Conservation (phyloP, 192 early-diverging fungal genomes). For the Coemansia sp. region DNA sequence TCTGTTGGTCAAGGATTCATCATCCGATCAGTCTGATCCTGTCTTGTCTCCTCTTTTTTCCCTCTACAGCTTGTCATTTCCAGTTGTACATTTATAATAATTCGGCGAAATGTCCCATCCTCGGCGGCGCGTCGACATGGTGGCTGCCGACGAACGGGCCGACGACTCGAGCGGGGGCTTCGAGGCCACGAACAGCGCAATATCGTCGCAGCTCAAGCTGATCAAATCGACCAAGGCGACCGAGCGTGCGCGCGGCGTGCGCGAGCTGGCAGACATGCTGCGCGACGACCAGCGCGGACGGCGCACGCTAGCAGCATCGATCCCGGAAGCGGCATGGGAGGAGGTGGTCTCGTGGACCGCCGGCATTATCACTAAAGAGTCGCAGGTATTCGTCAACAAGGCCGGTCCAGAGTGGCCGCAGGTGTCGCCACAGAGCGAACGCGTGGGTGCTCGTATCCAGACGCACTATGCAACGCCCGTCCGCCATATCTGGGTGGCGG, state of each 20-base stretch:
- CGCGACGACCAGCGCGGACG: slow-evolving; percentile 26
- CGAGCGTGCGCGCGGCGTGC: slow-evolving; percentile 34
- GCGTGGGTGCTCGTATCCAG: slow-evolving; percentile 33
- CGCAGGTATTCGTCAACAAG: slow-evolving; percentile 37
- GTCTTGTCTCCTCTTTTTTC: background rate
- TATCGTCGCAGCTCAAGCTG: slow-evolving; percentile 25
- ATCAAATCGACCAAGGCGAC: slow-evolving; percentile 43
- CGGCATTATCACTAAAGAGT: slow-evolving; percentile 39
- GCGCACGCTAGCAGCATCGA: slow-evolving; percentile 16
- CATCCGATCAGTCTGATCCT: too few species aligned
- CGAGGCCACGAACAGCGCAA: slow-evolving; percentile 6
- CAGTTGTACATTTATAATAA: background rate
- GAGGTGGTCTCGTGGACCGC: slow-evolving; percentile 39
- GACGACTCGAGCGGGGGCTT: background rate
- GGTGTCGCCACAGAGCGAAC: slow-evolving; percentile 15
- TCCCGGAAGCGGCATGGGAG: slow-evolving; percentile 22
- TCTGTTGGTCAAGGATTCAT: too few species aligned
- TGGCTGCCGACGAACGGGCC: slow-evolving; percentile 19
- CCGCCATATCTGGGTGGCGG: slow-evolving; percentile 46
- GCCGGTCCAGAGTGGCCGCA: slow-evolving; percentile 29
- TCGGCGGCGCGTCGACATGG: slow-evolving; percentile 32
- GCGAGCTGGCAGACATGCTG: slow-evolving; percentile 33
- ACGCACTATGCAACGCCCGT: slow-evolving; percentile 35
- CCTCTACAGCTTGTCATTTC: background rate
- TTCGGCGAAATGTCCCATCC: slow-evolving; percentile 1